phyloP scores from a whole-genome alignment of 306 rosid species.

The Acacia confusa region DNA sequence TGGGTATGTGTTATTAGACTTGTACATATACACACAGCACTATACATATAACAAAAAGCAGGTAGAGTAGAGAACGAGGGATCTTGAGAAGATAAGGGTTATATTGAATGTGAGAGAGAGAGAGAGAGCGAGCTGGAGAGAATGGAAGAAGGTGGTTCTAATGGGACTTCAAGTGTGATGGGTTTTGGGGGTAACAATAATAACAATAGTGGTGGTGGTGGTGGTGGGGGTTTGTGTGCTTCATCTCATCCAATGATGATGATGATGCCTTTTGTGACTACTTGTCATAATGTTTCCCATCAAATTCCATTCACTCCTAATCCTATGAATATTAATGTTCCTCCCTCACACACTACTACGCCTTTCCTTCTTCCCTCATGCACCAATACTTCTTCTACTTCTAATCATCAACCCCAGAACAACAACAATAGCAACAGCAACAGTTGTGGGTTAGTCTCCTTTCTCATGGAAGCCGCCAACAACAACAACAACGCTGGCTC shows the following conservation, averaged over 20 bases:
- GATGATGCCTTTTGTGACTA: constrained; percentile 68
- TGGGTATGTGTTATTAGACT: neutral
- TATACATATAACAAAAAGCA: neutral
- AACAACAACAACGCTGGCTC: constrained; percentile 13
- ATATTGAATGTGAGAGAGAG: neutral
- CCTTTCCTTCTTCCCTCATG: neutral
- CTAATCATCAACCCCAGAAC: neutral
- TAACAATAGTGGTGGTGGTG: constrained; percentile 29
- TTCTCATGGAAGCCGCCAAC: constrained; percentile 47
- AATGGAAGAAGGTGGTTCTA: constrained; percentile 13
- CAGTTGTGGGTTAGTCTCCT: constrained; percentile 36
- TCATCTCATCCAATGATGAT: constrained; percentile 51
- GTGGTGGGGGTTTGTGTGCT: constrained; percentile 43
- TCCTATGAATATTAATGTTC: constrained; percentile 26
- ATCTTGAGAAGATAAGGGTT: neutral
- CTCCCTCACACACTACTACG: constrained; percentile 29
- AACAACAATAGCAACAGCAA: constrained; percentile 8
- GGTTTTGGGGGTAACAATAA: constrained; percentile 54
- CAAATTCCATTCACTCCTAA: constrained; percentile 29
- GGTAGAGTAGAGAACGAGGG: neutral
- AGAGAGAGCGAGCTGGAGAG: neutral
- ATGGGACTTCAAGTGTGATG: constrained; percentile 48
- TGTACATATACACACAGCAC: neutral
- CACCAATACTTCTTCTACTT: constrained; percentile 19
- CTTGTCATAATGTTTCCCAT: constrained; percentile 38